Percentiles rank a stretch among this genome's conserved stretches.
These are phyloP conservation scores for Grammothele lineata DNA, from an alignment of 768 basidiomycete species.

Conservation along the genomic window DNA sequence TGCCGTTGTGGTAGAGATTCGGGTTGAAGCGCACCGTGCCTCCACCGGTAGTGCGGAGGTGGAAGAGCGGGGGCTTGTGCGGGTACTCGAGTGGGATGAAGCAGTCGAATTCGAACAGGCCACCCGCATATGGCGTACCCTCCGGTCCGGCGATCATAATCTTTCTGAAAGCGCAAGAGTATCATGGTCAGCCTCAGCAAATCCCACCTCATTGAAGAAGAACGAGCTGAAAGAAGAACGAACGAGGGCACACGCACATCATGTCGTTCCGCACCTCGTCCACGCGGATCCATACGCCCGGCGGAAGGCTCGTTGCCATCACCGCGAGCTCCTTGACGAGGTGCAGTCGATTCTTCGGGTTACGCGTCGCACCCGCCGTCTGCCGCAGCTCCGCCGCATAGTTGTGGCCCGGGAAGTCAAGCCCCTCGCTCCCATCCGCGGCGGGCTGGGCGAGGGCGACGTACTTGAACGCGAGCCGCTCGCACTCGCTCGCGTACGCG, in stretches of 20 bases:
- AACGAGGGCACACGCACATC: slow-evolving; percentile 41
- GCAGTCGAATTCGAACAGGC: slow-evolving; percentile 63
- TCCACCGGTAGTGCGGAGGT: slow-evolving; percentile 50
- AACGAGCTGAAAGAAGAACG: neutral
- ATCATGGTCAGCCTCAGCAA: too few species aligned
- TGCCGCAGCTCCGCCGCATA: slow-evolving; percentile 29
- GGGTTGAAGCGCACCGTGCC: slow-evolving; percentile 53
- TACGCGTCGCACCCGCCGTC: slow-evolving; percentile 37
- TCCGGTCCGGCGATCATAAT: slow-evolving; percentile 61
- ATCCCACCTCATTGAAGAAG: neutral
- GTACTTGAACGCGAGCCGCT: slow-evolving; percentile 44
- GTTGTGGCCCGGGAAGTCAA: slow-evolving; percentile 28
- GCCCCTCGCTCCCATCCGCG: slow-evolving; percentile 18
- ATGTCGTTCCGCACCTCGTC: slow-evolving; percentile 56
- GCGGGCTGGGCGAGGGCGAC: slow-evolving; percentile 27
- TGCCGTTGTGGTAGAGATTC: slow-evolving; percentile 45
- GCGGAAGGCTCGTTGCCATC: slow-evolving; percentile 51
- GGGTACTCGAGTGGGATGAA: slow-evolving; percentile 53
- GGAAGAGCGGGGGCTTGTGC: slow-evolving; percentile 40
- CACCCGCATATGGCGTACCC: slow-evolving; percentile 64
- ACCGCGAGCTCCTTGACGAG: slow-evolving; percentile 55
- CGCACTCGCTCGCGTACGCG: slow-evolving; percentile 41
- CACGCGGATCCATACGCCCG: slow-evolving; percentile 52
- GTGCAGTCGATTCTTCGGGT: slow-evolving; percentile 44
- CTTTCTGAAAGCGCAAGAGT: slow-evolving; percentile 32